These are phyloP conservation scores for Eremochloa ophiuroides DNA, from an alignment of 176 grass and related monocot species.

Conservation along the genomic window DNA sequence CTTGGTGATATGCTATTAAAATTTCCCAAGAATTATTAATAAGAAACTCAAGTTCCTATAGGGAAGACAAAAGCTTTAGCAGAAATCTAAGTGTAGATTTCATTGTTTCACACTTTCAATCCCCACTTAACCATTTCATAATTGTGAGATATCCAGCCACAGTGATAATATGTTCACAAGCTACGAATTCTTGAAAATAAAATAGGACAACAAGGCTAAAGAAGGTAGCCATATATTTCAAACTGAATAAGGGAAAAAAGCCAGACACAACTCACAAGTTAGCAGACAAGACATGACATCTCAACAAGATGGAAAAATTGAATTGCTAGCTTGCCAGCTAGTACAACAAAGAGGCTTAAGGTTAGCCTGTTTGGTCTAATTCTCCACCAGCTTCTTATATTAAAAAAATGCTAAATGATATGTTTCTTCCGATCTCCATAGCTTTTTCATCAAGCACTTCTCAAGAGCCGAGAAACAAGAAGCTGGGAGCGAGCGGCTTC, in stretches of 20 bases:
- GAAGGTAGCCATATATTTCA: background rate
- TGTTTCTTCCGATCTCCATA: background rate
- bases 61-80: background rate
- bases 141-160: background rate
- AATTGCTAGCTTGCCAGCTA: background rate
- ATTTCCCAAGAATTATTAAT: background rate
- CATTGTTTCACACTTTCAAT: background rate
- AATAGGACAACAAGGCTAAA: background rate
- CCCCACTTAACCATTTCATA: background rate
- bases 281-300: background rate
- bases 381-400: background rate
- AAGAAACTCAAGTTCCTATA: background rate
- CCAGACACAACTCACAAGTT: background rate
- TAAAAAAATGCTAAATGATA: background rate
- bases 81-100: background rate
- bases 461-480: background rate
- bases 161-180: no score
- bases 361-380: background rate
- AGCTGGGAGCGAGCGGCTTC: background rate
- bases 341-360: background rate
- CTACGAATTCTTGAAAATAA: background rate
- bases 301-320: background rate
- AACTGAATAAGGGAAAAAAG: background rate
- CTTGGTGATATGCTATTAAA: background rate
- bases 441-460: background rate